These are phyloP conservation scores for Ligustrum vulgare DNA, from an alignment of 257 asterid genomes.

Conservation along the genomic window DNA sequence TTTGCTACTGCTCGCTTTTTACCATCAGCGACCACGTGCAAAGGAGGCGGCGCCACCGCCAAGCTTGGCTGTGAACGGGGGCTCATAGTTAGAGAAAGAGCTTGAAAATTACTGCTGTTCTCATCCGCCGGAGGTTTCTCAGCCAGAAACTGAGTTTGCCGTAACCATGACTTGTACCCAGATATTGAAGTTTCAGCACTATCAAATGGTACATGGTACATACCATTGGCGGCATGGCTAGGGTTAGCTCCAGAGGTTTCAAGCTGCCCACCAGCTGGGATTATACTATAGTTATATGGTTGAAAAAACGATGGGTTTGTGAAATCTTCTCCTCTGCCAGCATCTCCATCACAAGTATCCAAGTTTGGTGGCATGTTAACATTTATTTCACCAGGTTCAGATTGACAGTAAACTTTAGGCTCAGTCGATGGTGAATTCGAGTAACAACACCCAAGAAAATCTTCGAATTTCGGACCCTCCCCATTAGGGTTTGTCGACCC, in stretches of 20 bases:
- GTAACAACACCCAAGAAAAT: conserved; percentile 70
- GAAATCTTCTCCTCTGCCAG: conserved; percentile 23
- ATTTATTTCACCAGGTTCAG: conserved; percentile 42
- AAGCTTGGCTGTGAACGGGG: conserved; percentile 27
- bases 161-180: conserved; percentile 57
- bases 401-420: background rate
- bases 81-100: conserved; percentile 53
- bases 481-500: conserved; percentile 30
- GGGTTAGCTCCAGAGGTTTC: conserved; percentile 15
- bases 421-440: conserved; percentile 45
- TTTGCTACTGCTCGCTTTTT: conserved; percentile 48
- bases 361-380: conserved; percentile 56
- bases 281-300: conserved; percentile 27
- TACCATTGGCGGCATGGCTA: background rate
- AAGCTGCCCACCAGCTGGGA: conserved; percentile 10
- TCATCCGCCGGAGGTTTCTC: conserved; percentile 36
- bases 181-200: conserved; percentile 39
- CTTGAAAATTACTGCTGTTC: conserved; percentile 32
- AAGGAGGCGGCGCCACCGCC: conserved; percentile 24
- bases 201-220: conserved; percentile 34
- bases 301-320: conserved; percentile 28
- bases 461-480: conserved; percentile 70
- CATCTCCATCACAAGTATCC: conserved; percentile 5
- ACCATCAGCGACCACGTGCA: conserved; percentile 33
- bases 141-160: conserved; percentile 28